Conservation (phyloP, 768 basidiomycete genomes). For the Xerocomellus dryophilus region DNA sequence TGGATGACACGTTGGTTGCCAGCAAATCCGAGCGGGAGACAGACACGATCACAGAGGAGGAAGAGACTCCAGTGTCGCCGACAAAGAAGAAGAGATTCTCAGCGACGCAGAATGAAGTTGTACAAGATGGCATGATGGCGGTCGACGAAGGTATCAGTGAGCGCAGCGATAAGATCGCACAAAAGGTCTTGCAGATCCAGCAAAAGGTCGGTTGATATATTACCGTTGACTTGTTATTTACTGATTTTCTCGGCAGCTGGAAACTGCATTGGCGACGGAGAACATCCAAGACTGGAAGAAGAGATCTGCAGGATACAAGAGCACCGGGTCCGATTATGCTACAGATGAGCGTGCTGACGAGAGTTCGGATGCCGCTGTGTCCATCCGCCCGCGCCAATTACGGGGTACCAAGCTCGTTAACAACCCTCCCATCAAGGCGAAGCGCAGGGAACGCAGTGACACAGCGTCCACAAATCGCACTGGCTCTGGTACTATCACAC, state of each 20-base stretch:
- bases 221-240: neutral
- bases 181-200: conserved; percentile 86
- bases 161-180: conserved; percentile 83
- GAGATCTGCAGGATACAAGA: conserved; percentile 25
- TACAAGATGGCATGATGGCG: conserved; percentile 79
- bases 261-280: conserved; percentile 67
- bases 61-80: conserved; percentile 40
- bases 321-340: conserved; percentile 24
- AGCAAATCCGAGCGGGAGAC: conserved; percentile 43
- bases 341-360: conserved; percentile 57
- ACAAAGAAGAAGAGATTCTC: conserved; percentile 77
- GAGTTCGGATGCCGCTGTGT: conserved; percentile 44
- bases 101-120: conserved; percentile 57
- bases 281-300: conserved; percentile 36
- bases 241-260: conserved; percentile 51
- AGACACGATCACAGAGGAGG: conserved; percentile 59
- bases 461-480: conserved; percentile 65
- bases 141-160: conserved; percentile 82
- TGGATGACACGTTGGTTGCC: conserved; percentile 36
- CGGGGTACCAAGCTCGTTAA: conserved; percentile 33
- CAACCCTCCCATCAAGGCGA: conserved; percentile 35
- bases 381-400: conserved; percentile 42
- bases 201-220: conserved; percentile 63
- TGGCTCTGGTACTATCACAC: conserved; percentile 29
- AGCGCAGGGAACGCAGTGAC: conserved; percentile 52